Evolutionary conservation across 768 basidiomycete genomes (phyloP), one percentile per base, ranked within the genome.

Genomic region (Russula sp.): DNA sequence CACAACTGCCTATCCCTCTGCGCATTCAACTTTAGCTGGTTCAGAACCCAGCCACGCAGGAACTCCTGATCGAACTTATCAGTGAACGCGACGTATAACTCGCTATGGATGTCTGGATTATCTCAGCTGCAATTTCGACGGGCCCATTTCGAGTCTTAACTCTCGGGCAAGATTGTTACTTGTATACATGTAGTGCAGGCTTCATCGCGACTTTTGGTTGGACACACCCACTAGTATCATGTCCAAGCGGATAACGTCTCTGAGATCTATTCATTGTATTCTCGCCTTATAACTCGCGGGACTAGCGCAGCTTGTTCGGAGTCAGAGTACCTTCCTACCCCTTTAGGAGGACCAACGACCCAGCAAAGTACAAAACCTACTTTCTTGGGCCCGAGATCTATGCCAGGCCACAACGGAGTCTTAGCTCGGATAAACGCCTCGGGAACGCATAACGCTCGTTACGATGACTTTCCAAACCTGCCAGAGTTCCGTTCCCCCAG

Each of bases 241-340:
- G 5, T 57, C 34, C 18, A 36, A 9, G 48, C 54, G 66, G 66
- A 66, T 45, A 55, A 66, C 54, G 54, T 47, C 32, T 65, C 65
- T 29, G 65, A 66, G 41, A 66, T 66, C 14, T 58, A 64, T 41
- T 66, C 66, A 29, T 25, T 65, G 32, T 66, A 66, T 11, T 66
- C 66, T 29, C 42, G 41, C 35, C 55, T 50, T 14, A 59, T 58
- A 48, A 56, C 60, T n/a, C 56, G 49, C 38, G 42, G 56, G 14
- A 47, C 49, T 14, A 56, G 50, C 7, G 45, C 55, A 18, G 34
- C 48, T 25, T 29, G 22, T 25, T 49, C 59, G 4, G 63, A 46
- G 29, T 51, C 65, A 7, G 63, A 58, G 25, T 39, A 51, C 14
- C 52, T 60, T 48, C 50, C 51, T 20, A 66, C 60, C 7, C 66